Base-by-base conservation (phyloP, 2,329 filamentous ascomycete genomes). In the Lomentospora prolificans region DNA sequence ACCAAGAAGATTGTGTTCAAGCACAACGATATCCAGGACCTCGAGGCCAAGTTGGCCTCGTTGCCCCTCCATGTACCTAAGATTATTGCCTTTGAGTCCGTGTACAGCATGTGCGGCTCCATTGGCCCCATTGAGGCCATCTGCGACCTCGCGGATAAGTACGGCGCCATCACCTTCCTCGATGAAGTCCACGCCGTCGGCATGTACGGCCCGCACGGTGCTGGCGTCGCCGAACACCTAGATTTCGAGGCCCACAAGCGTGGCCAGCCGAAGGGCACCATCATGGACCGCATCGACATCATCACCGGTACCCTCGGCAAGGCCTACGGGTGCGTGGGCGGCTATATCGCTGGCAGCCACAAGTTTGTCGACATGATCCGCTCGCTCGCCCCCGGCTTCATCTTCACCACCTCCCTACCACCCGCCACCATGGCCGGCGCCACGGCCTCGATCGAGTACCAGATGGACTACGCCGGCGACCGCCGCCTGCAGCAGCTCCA, bases 51-150 rank as follows among this genome's bases (percentile, higher is more conserved):
- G 73, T 78, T 99, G 61, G 90, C 91, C 2, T 87, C 90, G 10
- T 79, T 99, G 44, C 90, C 92, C 0, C 74, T 87, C 1, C 80
- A 94, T 58, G 82, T 89, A 33, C 94, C 94, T 57, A 99, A 99
- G 77, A 96, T 99, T 62, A 99, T 99, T 61, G 94, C 94, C 2
- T 99, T 97, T 61, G 94, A 99, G 74, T 96, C 90, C 28, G 94
- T 99, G 3, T 99, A 99, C 75, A 96, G 90, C 76, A 99, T 99
- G 94, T 99, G 94, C 68, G 94, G 94, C 60, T 96, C 90, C 14
- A 89, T 99, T 67, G 94, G 90, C 0, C 94, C 94, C 0, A 99
- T 99, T 63, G 89, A 91, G 72, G 86, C 86, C 67, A 97, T 99
- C 60, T 97, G 92, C 69, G 90, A 99, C 68, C 76, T 99, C 55